These are phyloP conservation scores for Spatholobus suberectus DNA, from an alignment of 306 rosid genomes.

Conservation along the genomic window DNA sequence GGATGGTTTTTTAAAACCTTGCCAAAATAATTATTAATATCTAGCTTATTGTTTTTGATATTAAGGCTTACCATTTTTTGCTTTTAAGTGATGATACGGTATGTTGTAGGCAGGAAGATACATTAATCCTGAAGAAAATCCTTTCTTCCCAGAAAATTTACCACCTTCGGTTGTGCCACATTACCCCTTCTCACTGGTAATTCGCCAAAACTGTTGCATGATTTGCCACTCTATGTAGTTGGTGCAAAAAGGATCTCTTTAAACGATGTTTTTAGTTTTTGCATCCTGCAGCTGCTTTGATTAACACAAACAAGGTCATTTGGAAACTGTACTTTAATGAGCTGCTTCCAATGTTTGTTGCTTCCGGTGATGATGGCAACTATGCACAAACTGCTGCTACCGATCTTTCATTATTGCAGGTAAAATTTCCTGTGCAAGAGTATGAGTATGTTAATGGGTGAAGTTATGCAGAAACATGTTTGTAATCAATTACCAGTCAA, in stretches of 20 bases:
- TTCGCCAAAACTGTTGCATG: neutral
- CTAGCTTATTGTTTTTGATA: neutral
- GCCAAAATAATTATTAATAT: neutral
- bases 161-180: constrained; percentile 57
- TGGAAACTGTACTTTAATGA: constrained; percentile 60
- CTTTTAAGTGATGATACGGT: neutral
- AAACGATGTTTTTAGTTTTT: constrained; percentile 49
- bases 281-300: constrained; percentile 61
- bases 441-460: neutral
- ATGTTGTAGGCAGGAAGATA: constrained; percentile 67
- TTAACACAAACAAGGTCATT: constrained; percentile 61
- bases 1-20: neutral
- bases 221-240: neutral
- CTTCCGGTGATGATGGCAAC: constrained; percentile 70
- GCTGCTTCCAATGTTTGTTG: constrained; percentile 62
- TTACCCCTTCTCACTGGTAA: constrained; percentile 52
- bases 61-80: neutral
- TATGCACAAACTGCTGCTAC: constrained; percentile 73
- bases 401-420: constrained; percentile 83
- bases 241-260: neutral
- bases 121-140: constrained; percentile 66
- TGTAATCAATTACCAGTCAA: neutral
- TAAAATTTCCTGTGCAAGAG: neutral
- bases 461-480: neutral
- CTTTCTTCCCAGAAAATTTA: constrained; percentile 59